A percentile compares a stretch with the other conserved stretches of the same genome.
These are phyloP conservation scores for Diutina scorzettiae DNA, from an alignment of 1,139 yeast species.

Conservation along the genomic window DNA sequence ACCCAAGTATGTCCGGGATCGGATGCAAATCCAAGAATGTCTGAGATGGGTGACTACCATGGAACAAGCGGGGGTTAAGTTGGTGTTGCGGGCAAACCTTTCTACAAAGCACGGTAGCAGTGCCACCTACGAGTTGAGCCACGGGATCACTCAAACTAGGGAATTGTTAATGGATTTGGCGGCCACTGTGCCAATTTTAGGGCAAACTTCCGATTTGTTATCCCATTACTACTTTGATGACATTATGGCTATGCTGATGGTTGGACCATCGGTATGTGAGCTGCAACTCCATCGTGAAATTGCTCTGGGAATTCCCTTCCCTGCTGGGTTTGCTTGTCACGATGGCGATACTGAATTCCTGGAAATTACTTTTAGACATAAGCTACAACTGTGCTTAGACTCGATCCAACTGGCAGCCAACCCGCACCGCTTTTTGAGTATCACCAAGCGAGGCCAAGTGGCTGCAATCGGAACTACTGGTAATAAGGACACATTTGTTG, in stretches of 20 bases:
- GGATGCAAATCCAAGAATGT: conserved; percentile 1
- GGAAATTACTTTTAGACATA: conserved; percentile 6
- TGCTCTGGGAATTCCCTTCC: conserved; percentile 32
- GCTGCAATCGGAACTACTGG: conserved; percentile 36
- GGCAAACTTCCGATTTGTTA: conserved; percentile 30
- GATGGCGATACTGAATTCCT: conserved; percentile 13
- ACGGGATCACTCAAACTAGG: conserved; percentile 30
- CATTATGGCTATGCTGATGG: conserved; percentile 26
- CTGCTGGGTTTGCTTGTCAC: conserved; percentile 28
- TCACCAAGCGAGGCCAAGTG: conserved; percentile 31
- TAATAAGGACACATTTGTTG: conserved; percentile 32
- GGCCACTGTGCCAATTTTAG: conserved; percentile 25
- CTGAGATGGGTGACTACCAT: conserved; percentile 5
- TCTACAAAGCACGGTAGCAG: not conserved
- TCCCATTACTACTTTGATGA: conserved; percentile 37
- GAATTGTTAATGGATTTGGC: conserved; percentile 24
- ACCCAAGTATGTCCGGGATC: not conserved
- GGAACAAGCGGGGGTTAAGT: not conserved
- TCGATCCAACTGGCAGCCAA: conserved; percentile 28
- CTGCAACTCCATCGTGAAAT: conserved; percentile 36
- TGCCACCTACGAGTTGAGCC: conserved; percentile 7
- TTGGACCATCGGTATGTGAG: conserved; percentile 25
- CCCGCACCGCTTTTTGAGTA: conserved; percentile 31
- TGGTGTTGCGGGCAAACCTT: not conserved
- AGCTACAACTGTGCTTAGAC: conserved; percentile 13